Base-by-base conservation (phyloP, 169 alveolate species). In the Cryptosporidium parvum region DNA sequence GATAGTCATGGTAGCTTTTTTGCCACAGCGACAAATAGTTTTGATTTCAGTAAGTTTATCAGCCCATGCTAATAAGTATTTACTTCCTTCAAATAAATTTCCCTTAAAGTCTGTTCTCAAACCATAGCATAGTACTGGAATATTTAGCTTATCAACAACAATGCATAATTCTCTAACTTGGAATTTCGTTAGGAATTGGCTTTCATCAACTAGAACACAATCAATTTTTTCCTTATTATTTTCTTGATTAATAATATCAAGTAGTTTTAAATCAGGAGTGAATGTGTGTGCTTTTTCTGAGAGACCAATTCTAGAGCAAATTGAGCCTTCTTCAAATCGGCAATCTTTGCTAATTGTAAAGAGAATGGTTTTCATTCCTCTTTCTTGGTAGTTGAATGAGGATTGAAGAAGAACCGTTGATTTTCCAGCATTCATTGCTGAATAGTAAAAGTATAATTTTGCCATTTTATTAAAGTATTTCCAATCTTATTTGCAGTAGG, bases 391-490 rank as follows among this genome's bases (percentile, higher is more conserved):
- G 52, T 80, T 80, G 75, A 62, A 80, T 9, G 89, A 80, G 16
- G 89, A 80, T 26, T 80, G 89, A 9, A 80, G 51, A 26, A 80
- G 75, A n/a, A 80, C 26, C 1, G 89, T 80, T 8, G 89, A 62
- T 44, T 80, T 80, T 16, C 89, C 89, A 58, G 89, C 89, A 67
- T 80, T 80, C 89, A 80, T 80, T 80, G 89, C 89, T 26, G 89
- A 80, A 21, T 80, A 80, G 33, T 80, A 80, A 67, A 80, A 80
- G 45, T 62, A 80, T 29, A 80, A 48, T 29, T 65, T 59, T 6
- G 89, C 89, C 89, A 80, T 80, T 48, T 0, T n/a, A 12, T 23
- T 21, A 18, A 26, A 56, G 3, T 23, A 16, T 21, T 26, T 26
- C 8, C 67, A 6, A 9, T 23, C 31, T 26, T 1, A 3, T 56